These are phyloP conservation scores for Theobroma cacao DNA, from an alignment of 345 rosid species.

Conservation along the genomic window DNA sequence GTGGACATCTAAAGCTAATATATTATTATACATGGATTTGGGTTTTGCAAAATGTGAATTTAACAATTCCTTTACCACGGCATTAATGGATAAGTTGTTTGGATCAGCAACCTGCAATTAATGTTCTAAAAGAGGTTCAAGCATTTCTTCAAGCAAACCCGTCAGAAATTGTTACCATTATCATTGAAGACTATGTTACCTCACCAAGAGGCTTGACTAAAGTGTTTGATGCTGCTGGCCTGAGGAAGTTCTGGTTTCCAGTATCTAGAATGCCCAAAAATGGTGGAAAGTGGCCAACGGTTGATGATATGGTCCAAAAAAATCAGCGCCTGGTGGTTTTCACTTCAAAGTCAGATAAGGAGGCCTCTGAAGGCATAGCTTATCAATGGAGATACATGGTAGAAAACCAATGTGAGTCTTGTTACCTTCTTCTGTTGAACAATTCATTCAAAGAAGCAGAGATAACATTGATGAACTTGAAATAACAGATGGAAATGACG, in stretches of 20 bases:
- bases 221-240: constrained; percentile 69
- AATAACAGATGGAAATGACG: constrained; percentile 67
- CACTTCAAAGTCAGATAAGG: constrained; percentile 64
- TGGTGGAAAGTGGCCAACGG: constrained; percentile 75
- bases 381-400: constrained; percentile 78
- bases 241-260: constrained; percentile 72
- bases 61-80: neutral
- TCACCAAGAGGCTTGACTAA: constrained; percentile 62
- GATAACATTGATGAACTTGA: constrained; percentile 17
- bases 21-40: neutral
- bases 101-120: constrained; percentile 66
- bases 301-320: constrained; percentile 59
- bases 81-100: neutral
- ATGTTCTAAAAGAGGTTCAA: constrained; percentile 60
- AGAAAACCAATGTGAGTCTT: constrained; percentile 78
- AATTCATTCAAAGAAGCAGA: neutral
- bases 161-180: constrained; percentile 64
- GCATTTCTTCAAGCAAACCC: constrained; percentile 59
- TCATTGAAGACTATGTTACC: constrained; percentile 84
- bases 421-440: neutral
- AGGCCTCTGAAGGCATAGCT: constrained; percentile 76
- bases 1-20: constrained; percentile 59
- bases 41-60: neutral
- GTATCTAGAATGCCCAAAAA: constrained; percentile 75
- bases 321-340: constrained; percentile 81